Evolutionary conservation across 164 flowering plant genomes (phyloP), one percentile per base, ranked within the genome.

Genomic region (Protea cynaroides): DNA sequence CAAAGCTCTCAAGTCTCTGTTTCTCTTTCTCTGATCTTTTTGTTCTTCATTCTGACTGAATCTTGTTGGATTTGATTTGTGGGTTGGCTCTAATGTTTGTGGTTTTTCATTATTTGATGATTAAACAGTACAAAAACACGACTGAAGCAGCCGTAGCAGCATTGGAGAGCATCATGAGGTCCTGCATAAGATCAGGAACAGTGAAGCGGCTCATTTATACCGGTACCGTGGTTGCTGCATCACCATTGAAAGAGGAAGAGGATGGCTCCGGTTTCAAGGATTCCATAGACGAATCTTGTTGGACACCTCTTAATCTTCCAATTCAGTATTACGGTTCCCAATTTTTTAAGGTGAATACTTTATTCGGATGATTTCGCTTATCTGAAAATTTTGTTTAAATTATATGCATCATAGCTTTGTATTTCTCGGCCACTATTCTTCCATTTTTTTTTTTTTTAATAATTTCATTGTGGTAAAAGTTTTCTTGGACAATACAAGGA

Each of bases 151-250:
- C 81, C 0, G 57, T 83, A 9, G 82, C 49, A 3, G 79, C 67
- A 10, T 76, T 65, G 51, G 77, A 70, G 63, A 69, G 62, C 62
- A 83, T 84, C 15, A 71, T 65, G 2, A 59, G 53, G 1, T 58
- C 67, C 18, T 81, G 86, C 76, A 44, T 79, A 36, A 64, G 57
- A 62, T 79, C 83, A 59, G 71, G 75, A 15, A 79, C 78, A 0
- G 87, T 82, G 25, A 81, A 72, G 58, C 66, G 78, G 25, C 73
- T 86, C 1, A 77, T 86, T 7, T 81, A 83, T 65, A 82, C 86
- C 11, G 72, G 77, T 53, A 58, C 78, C 5, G 76, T 80, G 11
- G 22, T 67, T 13, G 72, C 82, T 0, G 76, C 80, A 11, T 82
- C 84, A 0, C 82, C 82, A 11, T 17, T 83, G 70, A 75, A 71